These are phyloP conservation scores for Talaromyces sp. DNA, from an alignment of 2,329 filamentous ascomycete species.

Conservation along the genomic window DNA sequence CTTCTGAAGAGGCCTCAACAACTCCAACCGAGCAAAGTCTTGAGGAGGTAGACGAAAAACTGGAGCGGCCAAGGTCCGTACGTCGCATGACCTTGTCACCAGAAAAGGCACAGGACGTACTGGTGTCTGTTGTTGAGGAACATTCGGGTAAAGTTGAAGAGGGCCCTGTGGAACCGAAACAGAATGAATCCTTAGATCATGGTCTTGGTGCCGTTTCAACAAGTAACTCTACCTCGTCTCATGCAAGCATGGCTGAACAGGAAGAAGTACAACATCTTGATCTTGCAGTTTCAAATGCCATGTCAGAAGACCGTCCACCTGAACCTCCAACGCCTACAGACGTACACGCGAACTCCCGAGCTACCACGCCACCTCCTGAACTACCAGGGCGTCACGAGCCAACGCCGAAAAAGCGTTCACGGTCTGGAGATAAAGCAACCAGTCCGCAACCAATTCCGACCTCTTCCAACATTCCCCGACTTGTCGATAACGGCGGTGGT, in stretches of 20 bases:
- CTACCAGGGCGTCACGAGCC: constrained; percentile 6
- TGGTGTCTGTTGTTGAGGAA: constrained; percentile 63
- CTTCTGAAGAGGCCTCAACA: constrained; percentile 61
- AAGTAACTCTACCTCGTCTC: constrained; percentile 15
- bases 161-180: constrained; percentile 18
- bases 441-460: constrained; percentile 22
- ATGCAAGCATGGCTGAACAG: constrained; percentile 27
- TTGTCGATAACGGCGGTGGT: constrained; percentile 28
- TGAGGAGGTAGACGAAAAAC: constrained; percentile 24
- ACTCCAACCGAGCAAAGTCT: constrained; percentile 34
- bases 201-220: constrained; percentile 16
- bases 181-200: constrained; percentile 14
- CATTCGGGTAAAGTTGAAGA: constrained; percentile 43
- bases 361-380: constrained; percentile 15
- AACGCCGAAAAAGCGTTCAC: constrained; percentile 13
- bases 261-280: constrained; percentile 60
- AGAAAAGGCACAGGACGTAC: constrained; percentile 60
- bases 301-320: constrained; percentile 20
- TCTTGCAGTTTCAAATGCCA: constrained; percentile 44
- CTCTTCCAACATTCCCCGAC: constrained; percentile 38
- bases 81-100: constrained; percentile 48
- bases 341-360: constrained; percentile 6
- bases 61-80: constrained; percentile 26
- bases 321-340: constrained; percentile 10
- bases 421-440: constrained; percentile 8